Base-by-base conservation (phyloP, 805 yeast genomes). In the Wickerhamia fluorescens region DNA sequence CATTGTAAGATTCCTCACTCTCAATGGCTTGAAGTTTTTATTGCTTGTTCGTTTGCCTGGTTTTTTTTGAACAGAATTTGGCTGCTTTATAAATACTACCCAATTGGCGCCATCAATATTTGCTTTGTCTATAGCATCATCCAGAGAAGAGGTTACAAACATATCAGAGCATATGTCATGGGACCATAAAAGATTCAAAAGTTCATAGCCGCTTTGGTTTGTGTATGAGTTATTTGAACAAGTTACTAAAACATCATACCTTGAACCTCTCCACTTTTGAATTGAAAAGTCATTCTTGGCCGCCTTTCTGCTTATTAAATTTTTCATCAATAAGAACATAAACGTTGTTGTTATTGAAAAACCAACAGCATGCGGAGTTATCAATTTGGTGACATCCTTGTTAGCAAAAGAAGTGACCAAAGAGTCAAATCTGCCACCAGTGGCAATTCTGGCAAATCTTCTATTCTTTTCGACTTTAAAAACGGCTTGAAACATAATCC, bases 401-500 rank as follows among this genome's bases (percentile, higher is more conserved):
- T 83, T 75, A 0, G 89, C 72, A 35, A 86, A 67, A 11, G 77
- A 66, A 3, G 73, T 61, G 9, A 87, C 72, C 39, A 92, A 63
- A 13, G 66, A 61, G 45, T 89, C 97, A 48, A 87, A 92, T 31
- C 99, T 64, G 3, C 99, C 99, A 25, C 99, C 99, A 0, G 92
- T 89, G 10, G 92, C 92, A 23, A 92, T 61, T 23, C 67, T 38
- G 0, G 60, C 38, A 18, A 79, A 64, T 5, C 61, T 60, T 44
- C 49, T 50, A 37, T 47, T 66, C 37, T 44, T 68, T 42, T 66
- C 75, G 3, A 75, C 78, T 31, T 84, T 81, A 38, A 75, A 71
- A 2, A 86, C 71, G 0, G 83, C 85, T 42, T 86, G 94, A 49
- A 89, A 92, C 94, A 92, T 86, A 2, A 88, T 58, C 0, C 94